phyloP scores from a whole-genome alignment of 2,329 filamentous ascomycete genomes.

The Sarocladium brachiariae region DNA sequence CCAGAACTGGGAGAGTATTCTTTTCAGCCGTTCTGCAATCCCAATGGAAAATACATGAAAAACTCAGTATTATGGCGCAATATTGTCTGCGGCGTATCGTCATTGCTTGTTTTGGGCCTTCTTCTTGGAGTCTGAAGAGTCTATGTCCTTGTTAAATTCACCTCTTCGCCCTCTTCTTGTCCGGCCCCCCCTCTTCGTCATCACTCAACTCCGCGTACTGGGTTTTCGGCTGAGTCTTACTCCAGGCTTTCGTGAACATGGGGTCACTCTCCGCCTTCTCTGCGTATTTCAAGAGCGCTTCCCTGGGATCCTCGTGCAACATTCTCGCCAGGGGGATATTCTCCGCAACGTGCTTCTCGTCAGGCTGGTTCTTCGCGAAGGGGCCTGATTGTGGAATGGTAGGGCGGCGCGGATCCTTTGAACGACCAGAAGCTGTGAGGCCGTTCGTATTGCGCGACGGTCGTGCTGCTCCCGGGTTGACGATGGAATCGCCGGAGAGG shows the following conservation, averaged over 20 bases:
- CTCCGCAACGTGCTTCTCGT: conserved; percentile 81
- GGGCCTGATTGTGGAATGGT: conserved; percentile 79
- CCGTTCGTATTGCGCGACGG: conserved; percentile 49
- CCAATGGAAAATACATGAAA: too few species aligned
- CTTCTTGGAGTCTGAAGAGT: neutral
- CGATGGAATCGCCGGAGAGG: conserved; percentile 74
- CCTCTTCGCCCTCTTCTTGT: conserved; percentile 56
- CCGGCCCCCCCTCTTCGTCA: conserved; percentile 66
- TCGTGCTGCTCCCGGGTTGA: conserved; percentile 58
- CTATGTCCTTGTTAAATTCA: conserved; percentile 25
- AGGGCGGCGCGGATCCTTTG: conserved; percentile 74
- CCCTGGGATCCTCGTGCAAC: conserved; percentile 92
- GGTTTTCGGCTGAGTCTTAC: conserved; percentile 82
- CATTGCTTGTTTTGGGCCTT: neutral
- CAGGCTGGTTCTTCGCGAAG: conserved; percentile 83
- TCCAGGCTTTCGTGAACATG: conserved; percentile 91
- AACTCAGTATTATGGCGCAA: too few species aligned
- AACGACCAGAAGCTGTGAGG: conserved; percentile 69
- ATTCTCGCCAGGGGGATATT: conserved; percentile 86
- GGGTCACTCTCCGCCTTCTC: conserved; percentile 89
- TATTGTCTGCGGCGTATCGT: too few species aligned
- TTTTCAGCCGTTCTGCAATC: too few species aligned
- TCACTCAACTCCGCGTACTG: conserved; percentile 88
- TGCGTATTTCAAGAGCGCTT: conserved; percentile 90
- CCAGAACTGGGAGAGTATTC: too few species aligned